Percentiles rank a stretch among this genome's conserved stretches.
Evolutionary conservation across 2,329 filamentous ascomycete species (phyloP).

Genomic region (Fusarium floridanum): DNA sequence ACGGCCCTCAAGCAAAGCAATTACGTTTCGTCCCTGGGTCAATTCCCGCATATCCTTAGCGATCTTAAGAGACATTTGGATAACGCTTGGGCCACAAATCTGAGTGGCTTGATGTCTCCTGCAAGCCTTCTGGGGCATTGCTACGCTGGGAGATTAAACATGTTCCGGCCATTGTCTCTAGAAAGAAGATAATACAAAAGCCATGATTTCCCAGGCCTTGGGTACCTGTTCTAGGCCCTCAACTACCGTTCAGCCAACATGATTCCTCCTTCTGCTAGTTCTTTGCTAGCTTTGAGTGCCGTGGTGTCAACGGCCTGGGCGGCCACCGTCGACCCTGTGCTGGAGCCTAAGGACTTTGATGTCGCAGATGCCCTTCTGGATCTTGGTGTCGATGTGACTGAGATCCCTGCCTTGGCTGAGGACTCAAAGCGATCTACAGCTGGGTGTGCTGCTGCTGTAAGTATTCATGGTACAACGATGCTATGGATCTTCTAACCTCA

Average conservation of each 20-base stretch:
- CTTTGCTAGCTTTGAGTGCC: neutral
- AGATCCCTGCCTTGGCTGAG: constrained; percentile 5
- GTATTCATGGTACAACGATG: neutral
- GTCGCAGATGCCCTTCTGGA: constrained; percentile 28
- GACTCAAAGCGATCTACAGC: neutral
- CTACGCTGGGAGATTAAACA: neutral
- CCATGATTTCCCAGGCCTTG: neutral
- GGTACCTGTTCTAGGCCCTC: neutral
- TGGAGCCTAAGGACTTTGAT: constrained; percentile 21
- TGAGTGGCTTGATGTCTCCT: neutral
- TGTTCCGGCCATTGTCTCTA: neutral
- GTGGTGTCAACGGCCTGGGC: neutral
- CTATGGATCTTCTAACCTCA: neutral
- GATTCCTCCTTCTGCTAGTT: neutral
- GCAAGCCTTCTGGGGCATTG: neutral
- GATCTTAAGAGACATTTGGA: neutral
- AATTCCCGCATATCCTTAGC: neutral
- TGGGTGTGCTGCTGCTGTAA: constrained; percentile 19
- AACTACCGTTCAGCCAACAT: neutral
- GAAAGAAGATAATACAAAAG: neutral
- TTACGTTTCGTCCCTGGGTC: neutral
- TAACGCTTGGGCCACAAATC: neutral
- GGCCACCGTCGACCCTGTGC: neutral
- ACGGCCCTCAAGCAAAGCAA: neutral
- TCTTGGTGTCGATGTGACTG: constrained; percentile 16